Percentiles rank a stretch among this genome's conserved stretches.
Evolutionary conservation across 2,329 filamentous ascomycete genomes (phyloP).

Genomic region (Pseudocercospora cruenta): DNA sequence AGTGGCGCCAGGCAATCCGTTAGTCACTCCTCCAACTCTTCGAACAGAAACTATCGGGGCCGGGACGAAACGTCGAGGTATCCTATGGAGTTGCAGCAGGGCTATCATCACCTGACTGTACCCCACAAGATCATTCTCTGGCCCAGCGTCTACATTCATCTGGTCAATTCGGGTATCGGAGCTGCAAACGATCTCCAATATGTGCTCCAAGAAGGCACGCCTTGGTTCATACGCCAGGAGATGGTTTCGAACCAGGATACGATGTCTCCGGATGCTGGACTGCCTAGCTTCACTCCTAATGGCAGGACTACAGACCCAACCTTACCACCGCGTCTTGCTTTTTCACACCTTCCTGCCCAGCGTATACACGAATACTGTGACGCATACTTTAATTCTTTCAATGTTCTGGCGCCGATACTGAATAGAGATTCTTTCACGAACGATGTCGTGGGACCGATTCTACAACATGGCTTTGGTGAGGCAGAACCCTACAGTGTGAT

Average conservation of each 20-base stretch:
- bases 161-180: conserved; percentile 40
- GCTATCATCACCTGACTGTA: conserved; percentile 41
- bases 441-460: conserved; percentile 51
- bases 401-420: conserved; percentile 62
- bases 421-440: conserved; percentile 60
- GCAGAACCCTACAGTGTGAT: conserved; percentile 56
- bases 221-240: conserved; percentile 44
- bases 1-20: conserved; percentile 14
- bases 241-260: conserved; percentile 36
- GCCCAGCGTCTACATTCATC: conserved; percentile 43
- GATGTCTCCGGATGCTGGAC: conserved; percentile 35
- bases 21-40: conserved; percentile 19
- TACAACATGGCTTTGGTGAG: conserved; percentile 55
- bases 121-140: conserved; percentile 59
- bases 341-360: conserved; percentile 50
- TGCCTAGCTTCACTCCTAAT: conserved; percentile 31
- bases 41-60: conserved; percentile 9
- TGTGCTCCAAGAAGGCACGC: conserved; percentile 43
- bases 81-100: conserved; percentile 28
- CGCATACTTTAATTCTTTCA: conserved; percentile 64
- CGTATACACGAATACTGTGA: conserved; percentile 56
- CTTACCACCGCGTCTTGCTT: conserved; percentile 33
- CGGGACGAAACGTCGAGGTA: conserved; percentile 17
- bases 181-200: conserved; percentile 41
- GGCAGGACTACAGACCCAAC: conserved; percentile 14